Base-by-base conservation (phyloP, 2,329 filamentous ascomycete genomes). In the Cladosporium sp. region DNA sequence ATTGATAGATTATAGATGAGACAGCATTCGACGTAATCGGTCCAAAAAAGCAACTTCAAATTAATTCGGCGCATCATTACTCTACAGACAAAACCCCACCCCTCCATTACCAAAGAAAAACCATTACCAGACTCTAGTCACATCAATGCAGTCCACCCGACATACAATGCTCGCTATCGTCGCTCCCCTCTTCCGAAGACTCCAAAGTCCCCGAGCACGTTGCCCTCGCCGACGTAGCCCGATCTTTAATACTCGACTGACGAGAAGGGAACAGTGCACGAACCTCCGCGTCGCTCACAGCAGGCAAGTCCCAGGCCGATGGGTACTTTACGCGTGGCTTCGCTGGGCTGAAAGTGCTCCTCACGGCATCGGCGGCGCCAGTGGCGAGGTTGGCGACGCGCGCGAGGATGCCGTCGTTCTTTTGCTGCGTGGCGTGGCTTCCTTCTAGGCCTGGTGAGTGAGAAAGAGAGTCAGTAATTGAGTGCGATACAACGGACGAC, bases 261-360 rank as follows among this genome's bases (percentile, higher is more conserved):
- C 28, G 28, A n/a, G 36, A 25, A 26, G 48, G 48, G 11, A 51
- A 51, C 48, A 26, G 10, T 1, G 11, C 21, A 16, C 48, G 48
- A 2, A 51, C 48, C 14, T 46, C 39, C 13, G 39, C 39, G 8
- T 46, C 39, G 8, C 39, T 46, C n/a, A 21, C 39, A 13, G 39
- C 2, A 23, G 59, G 59, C 32, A 62, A 54, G 7, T 62, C 59
- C 59, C 59, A 62, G 11, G 36, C 16, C 21, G 48, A 53, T 2
- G 59, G 59, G 14, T 62, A 62, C 13, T 23, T 39, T 8, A 39
- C 34, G 18, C 25, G n/a, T 23, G 30, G 30, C 54, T 39, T 51
- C 21, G 30, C 14, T 1, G 59, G 39, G 56, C 56, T 34, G n/a
- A 60, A 36, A 14, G 46, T 48, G 32, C 28, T 49, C 58, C 39